These are phyloP conservation scores for Chaetomium strumarium DNA, from an alignment of 2,329 filamentous ascomycete genomes.

Conservation along the genomic window DNA sequence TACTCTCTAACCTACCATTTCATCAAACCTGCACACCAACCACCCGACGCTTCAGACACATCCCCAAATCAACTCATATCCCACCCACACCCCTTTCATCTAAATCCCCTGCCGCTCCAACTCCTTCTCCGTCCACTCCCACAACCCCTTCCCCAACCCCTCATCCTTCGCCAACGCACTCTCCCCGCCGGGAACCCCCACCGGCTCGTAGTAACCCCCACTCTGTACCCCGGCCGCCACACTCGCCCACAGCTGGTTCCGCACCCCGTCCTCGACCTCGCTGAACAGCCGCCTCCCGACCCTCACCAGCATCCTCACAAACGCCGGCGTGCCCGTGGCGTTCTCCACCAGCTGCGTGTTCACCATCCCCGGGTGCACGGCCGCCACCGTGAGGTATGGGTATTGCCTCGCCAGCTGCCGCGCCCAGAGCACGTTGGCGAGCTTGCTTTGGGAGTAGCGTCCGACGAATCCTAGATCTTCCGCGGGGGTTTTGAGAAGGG, in stretches of 20 bases:
- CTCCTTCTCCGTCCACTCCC: constrained; percentile 32
- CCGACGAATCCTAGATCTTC: constrained; percentile 7
- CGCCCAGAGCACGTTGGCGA: constrained; percentile 31
- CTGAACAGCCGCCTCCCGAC: not conserved
- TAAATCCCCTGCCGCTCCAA: constrained; percentile 24
- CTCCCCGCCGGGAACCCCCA: constrained; percentile 25
- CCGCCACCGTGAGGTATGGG: constrained; percentile 24
- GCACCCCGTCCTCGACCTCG: constrained; percentile 29
- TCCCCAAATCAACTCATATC: too few species aligned
- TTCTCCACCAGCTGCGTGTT: constrained; percentile 22
- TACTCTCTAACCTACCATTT: too few species aligned
- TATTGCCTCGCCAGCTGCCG: constrained; percentile 27
- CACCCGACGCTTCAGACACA: too few species aligned
- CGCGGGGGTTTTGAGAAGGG: constrained; percentile 2
- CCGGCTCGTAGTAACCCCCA: constrained; percentile 32
- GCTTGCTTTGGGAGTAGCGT: constrained; percentile 33
- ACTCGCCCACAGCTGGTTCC: constrained; percentile 40
- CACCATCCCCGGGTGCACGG: constrained; percentile 29
- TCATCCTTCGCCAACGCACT: constrained; percentile 22
- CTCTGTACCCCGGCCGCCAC: constrained; percentile 24
- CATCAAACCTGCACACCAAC: too few species aligned
- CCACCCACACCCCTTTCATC: too few species aligned
- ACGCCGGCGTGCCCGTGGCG: not conserved
- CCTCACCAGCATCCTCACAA: not conserved
- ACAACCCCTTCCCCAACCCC: constrained; percentile 24